These are phyloP conservation scores for Colletotrichum magnum DNA, from an alignment of 2,329 filamentous ascomycete species.

Conservation along the genomic window DNA sequence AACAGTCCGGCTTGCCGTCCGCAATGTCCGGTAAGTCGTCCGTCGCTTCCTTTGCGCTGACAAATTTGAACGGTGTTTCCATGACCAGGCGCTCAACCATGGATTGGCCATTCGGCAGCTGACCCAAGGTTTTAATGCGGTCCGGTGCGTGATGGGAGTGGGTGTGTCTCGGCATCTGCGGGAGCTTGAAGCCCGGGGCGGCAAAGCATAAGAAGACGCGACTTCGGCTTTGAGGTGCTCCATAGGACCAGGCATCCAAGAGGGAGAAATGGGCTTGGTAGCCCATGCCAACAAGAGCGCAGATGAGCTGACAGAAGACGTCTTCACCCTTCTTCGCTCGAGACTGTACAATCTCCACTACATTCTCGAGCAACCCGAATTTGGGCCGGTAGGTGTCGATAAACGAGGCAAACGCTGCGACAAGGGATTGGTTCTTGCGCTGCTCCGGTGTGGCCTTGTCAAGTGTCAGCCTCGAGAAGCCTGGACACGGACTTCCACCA, in stretches of 20 bases:
- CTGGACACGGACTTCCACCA: constrained; percentile 83
- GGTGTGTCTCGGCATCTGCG: constrained; percentile 69
- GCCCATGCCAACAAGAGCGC: constrained; percentile 80
- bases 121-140: constrained; percentile 62
- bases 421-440: constrained; percentile 80
- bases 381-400: constrained; percentile 81
- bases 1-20: constrained; percentile 73
- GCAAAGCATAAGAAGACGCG: constrained; percentile 81
- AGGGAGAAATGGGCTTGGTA: constrained; percentile 81
- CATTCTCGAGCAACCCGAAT: constrained; percentile 86
- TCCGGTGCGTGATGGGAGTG: constrained; percentile 70
- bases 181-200: constrained; percentile 73
- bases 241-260: constrained; percentile 78
- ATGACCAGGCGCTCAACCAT: constrained; percentile 68
- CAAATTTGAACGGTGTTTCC: constrained; percentile 72
- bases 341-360: constrained; percentile 72
- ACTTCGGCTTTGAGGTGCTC: constrained; percentile 75
- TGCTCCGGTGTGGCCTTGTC: constrained; percentile 69
- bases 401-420: constrained; percentile 82
- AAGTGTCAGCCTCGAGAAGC: constrained; percentile 76
- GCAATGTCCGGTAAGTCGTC: constrained; percentile 73
- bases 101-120: constrained; percentile 69
- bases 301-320: constrained; percentile 81
- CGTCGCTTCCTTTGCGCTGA: constrained; percentile 68
- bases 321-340: constrained; percentile 67